Percentiles rank a stretch among this genome's conserved stretches.
Evolutionary conservation across 768 basidiomycete species (phyloP).

Genomic region (Naganishia vaughanmartiniae): DNA sequence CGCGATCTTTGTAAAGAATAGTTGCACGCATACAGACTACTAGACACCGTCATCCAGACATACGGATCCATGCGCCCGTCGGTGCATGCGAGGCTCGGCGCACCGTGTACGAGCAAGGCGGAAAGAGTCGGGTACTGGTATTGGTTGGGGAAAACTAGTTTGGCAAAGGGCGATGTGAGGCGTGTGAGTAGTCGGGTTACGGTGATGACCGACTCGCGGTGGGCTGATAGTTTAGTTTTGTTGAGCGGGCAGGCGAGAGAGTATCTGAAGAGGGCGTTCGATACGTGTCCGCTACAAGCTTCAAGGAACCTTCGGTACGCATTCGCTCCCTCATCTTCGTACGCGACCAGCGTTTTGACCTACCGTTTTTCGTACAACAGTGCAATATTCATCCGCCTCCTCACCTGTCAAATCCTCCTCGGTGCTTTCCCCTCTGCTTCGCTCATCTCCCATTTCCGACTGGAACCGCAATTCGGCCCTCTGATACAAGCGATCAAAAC

Average conservation of each 20-base stretch:
- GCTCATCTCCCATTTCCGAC: constrained; percentile 28
- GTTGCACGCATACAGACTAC: constrained; percentile 27
- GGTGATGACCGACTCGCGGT: neutral
- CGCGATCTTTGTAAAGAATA: neutral
- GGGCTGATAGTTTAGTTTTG: neutral
- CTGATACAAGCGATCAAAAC: constrained; percentile 28
- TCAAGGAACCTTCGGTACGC: constrained; percentile 24
- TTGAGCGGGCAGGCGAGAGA: constrained; percentile 20
- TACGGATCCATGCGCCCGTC: constrained; percentile 27
- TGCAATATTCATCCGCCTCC: constrained; percentile 32
- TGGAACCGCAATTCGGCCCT: constrained; percentile 32
- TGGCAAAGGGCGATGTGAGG: constrained; percentile 29
- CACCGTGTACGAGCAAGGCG: constrained; percentile 26
- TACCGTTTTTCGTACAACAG: neutral
- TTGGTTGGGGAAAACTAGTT: constrained; percentile 28
- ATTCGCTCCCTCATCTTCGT: neutral
- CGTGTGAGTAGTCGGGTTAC: constrained; percentile 20
- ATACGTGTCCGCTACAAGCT: constrained; percentile 27
- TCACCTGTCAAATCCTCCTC: constrained; percentile 33
- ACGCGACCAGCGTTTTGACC: neutral
- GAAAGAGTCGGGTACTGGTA: constrained; percentile 31
- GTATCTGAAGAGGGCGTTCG: constrained; percentile 28
- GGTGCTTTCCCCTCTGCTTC: constrained; percentile 20
- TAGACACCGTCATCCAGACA: constrained; percentile 28
- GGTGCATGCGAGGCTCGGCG: constrained; percentile 17